phyloP scores from a whole-genome alignment of 2,329 filamentous ascomycete species.

The Zalaria obscura region DNA sequence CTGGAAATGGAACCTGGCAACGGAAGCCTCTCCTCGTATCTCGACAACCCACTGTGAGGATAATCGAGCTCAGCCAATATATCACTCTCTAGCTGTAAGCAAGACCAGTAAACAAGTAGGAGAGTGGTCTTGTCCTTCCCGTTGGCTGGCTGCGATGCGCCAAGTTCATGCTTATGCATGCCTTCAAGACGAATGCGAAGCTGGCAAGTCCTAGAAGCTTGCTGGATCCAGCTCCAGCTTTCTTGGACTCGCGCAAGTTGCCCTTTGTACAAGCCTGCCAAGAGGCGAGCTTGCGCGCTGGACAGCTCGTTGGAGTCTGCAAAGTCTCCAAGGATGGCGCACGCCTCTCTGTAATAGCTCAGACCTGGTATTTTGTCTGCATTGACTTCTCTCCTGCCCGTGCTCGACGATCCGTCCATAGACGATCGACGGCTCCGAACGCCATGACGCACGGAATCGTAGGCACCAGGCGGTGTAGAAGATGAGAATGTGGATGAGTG shows the following conservation, averaged over 20 bases:
- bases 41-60: constrained; percentile 40
- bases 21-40: constrained; percentile 45
- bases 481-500: constrained; percentile 16
- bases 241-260: constrained; percentile 78
- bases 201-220: constrained; percentile 8
- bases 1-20: constrained; percentile 9
- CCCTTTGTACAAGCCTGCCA: constrained; percentile 78
- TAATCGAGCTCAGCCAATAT: constrained; percentile 66
- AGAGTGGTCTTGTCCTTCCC: constrained; percentile 24
- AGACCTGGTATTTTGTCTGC: constrained; percentile 79
- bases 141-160: constrained; percentile 12
- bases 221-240: constrained; percentile 56
- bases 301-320: constrained; percentile 65
- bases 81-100: constrained; percentile 85
- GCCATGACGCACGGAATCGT: constrained; percentile 9
- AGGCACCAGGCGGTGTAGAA: constrained; percentile 13
- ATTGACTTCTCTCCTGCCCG: constrained; percentile 9
- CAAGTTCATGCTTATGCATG: not conserved
- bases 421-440: constrained; percentile 17
- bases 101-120: constrained; percentile 75
- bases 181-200: constrained; percentile 7
- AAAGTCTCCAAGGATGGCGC: constrained; percentile 73
- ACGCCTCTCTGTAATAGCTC: constrained; percentile 76
- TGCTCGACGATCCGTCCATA: constrained; percentile 12
- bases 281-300: constrained; percentile 70